Evolutionary conservation across 129 eudicot species (phyloP), one percentile per base, ranked within the genome.

Genomic region (Tagetes erecta): DNA sequence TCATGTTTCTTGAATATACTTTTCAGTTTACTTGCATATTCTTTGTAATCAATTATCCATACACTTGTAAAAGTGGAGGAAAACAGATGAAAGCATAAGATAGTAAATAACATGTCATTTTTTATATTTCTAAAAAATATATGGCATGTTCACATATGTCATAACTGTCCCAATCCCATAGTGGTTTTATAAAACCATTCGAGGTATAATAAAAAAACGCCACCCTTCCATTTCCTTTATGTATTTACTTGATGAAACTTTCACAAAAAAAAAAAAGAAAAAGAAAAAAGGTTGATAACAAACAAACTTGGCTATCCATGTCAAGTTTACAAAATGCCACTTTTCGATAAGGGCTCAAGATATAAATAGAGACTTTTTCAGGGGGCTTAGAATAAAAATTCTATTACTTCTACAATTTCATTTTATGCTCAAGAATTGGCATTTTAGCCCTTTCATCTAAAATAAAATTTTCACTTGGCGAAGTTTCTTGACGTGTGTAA

Each of bases 401-500:
- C 58, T 63, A 64, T 52, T 34, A 71, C 20, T 34, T 52, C 74
- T 79, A 36, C 47, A 10, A 14, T 71, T 41, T 79, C n/a, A 72
- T 42, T 40, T 20, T 72, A 72, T 72, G 78, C 72, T 79, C 83
- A 79, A 65, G 59, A 45, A 72, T 60, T 72, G 69, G 41, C 82
- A 42, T 64, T 52, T 52, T 78, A 78, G 55, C 52, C 66, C 65
- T 58, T 10, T 45, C 62, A 27, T n/a, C 60, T 8, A 38, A 57
- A 8, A 14, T 40, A 1, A 44, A 44, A 7, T 12, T 75, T 42
- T 82, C 89, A 76, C 79, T 78, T 13, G 81, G 85, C 71, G 80
- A 73, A 8, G 77, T 67, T 39, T 78, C 78, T 33, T 78, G 70
- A 12, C 44, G 71, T 34, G 91, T 85, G 83, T 75, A 68, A 80